Percentiles rank a stretch among this genome's conserved stretches.
Conservation (phyloP, 2,329 filamentous ascomycete genomes). For the Thelonectria discophora region DNA sequence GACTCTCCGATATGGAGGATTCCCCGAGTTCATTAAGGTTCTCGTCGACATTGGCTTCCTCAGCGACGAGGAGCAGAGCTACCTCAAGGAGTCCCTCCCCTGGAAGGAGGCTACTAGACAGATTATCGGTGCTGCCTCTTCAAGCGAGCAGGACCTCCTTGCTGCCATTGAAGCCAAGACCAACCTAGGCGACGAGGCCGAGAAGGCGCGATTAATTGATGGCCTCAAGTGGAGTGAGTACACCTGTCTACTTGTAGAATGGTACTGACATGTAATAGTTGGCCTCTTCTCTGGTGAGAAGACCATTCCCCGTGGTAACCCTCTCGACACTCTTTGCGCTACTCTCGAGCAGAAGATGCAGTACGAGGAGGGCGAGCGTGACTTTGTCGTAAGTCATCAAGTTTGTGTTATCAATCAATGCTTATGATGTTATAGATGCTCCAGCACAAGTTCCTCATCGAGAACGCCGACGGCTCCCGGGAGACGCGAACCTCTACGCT, state of each 20-base stretch:
- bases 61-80: slow-evolving; percentile 71
- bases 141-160: slow-evolving; percentile 73
- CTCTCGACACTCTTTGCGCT: slow-evolving; percentile 77
- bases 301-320: slow-evolving; percentile 68
- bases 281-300: slow-evolving; percentile 62
- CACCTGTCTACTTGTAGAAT: no score
- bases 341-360: slow-evolving; percentile 69
- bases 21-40: slow-evolving; percentile 88
- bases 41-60: slow-evolving; percentile 93
- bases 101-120: slow-evolving; percentile 89
- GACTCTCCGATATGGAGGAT: slow-evolving; percentile 86
- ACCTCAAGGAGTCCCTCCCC: slow-evolving; percentile 71
- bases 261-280: slow-evolving; percentile 60
- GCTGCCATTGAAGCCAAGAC: slow-evolving; percentile 73
- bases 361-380: slow-evolving; percentile 74
- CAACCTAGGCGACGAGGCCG: slow-evolving; percentile 53
- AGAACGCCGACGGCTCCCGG: slow-evolving; percentile 70
- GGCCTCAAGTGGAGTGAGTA: slow-evolving; percentile 72
- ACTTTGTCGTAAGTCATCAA: slow-evolving; percentile 58
- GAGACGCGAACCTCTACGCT: slow-evolving; percentile 85
- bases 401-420: background rate
- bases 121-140: slow-evolving; percentile 75
- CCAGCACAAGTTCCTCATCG: slow-evolving; percentile 70
- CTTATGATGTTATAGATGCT: slow-evolving; percentile 51
- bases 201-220: slow-evolving; percentile 74